These are phyloP conservation scores for Poterioochromonas sp. DNA, from an alignment of 352 stramenopile genomes.

Conservation along the genomic window DNA sequence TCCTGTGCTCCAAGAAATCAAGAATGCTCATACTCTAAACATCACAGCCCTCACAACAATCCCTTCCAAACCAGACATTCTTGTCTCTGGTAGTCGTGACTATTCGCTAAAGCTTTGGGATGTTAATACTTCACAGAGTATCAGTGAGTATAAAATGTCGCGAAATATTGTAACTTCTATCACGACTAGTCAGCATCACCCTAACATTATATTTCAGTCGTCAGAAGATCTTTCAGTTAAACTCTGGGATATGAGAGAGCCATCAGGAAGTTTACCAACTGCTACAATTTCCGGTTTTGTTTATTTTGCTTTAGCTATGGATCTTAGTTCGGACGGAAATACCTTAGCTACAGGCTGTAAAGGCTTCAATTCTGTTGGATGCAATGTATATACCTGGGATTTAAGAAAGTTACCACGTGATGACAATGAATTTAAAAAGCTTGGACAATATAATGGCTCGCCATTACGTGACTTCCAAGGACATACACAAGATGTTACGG, in stretches of 20 bases:
- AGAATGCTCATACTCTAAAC: constrained; percentile 20
- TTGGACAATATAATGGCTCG: too few relatives aligned
- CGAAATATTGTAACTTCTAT: constrained; percentile 29
- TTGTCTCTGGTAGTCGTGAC: constrained; percentile 22
- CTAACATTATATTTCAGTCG: not conserved
- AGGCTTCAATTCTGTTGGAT: constrained; percentile 23
- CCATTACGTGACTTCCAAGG: not conserved
- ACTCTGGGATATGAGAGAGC: not conserved
- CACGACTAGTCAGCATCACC: not conserved
- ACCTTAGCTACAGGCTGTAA: not conserved
- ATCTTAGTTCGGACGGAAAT: not conserved
- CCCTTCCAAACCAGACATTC: not conserved
- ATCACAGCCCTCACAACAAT: not conserved
- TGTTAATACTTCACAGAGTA: not conserved
- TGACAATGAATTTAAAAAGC: not conserved
- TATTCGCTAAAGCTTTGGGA: constrained; percentile 28
- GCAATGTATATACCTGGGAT: constrained; percentile 14
- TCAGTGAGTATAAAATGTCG: not conserved
- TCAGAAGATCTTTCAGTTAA: constrained; percentile 22
- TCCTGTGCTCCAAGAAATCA: not conserved
- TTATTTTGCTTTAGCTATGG: constrained; percentile 22
- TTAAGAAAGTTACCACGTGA: not conserved
- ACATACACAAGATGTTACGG: constrained; percentile 12
- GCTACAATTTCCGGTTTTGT: not conserved
- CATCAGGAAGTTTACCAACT: not conserved